Conservation (phyloP, 176 grass and related monocot genomes). For the Oryza glumipatula region DNA sequence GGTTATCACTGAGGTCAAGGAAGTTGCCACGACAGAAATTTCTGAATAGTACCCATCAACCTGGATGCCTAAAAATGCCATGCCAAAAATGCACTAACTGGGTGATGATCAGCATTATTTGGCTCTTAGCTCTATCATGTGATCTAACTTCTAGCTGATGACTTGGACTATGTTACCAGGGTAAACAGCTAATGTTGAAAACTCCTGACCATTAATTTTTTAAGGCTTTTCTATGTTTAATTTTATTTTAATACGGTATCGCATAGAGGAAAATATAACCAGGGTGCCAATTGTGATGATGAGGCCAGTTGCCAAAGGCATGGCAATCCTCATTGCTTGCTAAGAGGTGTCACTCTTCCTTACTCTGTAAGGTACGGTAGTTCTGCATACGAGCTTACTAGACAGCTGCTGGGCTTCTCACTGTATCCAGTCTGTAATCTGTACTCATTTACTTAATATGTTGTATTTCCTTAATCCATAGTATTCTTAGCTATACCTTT, state of each 20-base stretch:
- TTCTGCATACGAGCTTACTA: conserved; percentile 32
- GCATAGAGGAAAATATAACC: conserved; percentile 35
- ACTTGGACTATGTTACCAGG: conserved; percentile 29
- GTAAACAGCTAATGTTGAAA: conserved; percentile 21
- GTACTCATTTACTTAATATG: conserved; percentile 42
- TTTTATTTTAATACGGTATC: conserved; percentile 39
- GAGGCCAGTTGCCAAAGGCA: conserved; percentile 13
- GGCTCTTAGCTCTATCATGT: conserved; percentile 19
- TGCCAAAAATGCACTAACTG: not conserved
- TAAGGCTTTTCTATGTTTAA: conserved; percentile 46
- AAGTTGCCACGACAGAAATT: conserved; percentile 34
- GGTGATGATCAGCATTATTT: conserved; percentile 21
- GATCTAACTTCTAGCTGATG: conserved; percentile 36
- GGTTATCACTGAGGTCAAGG: conserved; percentile 62
- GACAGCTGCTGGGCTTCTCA: conserved; percentile 5
- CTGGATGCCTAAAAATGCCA: conserved; percentile 12
- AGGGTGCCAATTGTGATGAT: not conserved
- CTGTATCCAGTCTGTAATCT: conserved; percentile 25
- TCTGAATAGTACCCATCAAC: conserved; percentile 25
- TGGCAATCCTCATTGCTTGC: conserved; percentile 30
- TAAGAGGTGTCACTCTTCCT: not conserved
- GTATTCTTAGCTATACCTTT: not conserved
- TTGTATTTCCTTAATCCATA: conserved; percentile 32
- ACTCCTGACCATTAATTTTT: conserved; percentile 22
- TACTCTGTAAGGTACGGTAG: conserved; percentile 24